Percentiles rank a stretch among this genome's conserved stretches.
phyloP scores from a whole-genome alignment of 768 basidiomycete genomes.

The Jaapia argillacea region DNA sequence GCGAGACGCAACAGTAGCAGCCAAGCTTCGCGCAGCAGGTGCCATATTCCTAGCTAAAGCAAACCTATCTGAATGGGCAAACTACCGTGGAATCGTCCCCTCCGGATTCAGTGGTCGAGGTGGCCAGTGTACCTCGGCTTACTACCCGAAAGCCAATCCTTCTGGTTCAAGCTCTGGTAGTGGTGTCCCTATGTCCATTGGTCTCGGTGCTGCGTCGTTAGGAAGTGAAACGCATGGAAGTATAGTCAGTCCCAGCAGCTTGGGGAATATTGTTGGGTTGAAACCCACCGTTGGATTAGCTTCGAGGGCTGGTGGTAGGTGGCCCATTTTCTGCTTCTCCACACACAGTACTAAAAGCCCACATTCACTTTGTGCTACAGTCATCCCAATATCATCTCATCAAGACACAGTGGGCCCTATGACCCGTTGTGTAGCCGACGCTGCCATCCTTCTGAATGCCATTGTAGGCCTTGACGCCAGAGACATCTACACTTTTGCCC shows the following conservation, averaged over 20 bases:
- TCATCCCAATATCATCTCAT: slow-evolving; percentile 32
- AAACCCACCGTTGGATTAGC: slow-evolving; percentile 32
- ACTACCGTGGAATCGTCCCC: slow-evolving; percentile 26
- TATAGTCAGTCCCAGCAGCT: slow-evolving; percentile 31
- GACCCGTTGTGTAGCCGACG: slow-evolving; percentile 25
- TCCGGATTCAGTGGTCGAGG: slow-evolving; percentile 36
- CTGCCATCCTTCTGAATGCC: slow-evolving; percentile 25
- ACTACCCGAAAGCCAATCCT: slow-evolving; percentile 30
- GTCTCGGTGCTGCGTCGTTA: slow-evolving; percentile 31
- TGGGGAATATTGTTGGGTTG: slow-evolving; percentile 31
- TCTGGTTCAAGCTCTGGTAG: slow-evolving; percentile 33
- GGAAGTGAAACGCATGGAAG: slow-evolving; percentile 43
- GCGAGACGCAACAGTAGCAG: slow-evolving; percentile 20
- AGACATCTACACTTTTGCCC: slow-evolving; percentile 30
- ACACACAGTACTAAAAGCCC: neutral
- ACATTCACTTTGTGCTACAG: slow-evolving; percentile 12
- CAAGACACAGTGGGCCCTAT: slow-evolving; percentile 32
- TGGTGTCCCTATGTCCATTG: slow-evolving; percentile 28
- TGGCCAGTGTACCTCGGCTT: slow-evolving; percentile 32
- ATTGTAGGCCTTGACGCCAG: slow-evolving; percentile 33
- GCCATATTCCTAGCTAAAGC: slow-evolving; percentile 33
- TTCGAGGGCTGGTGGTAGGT: slow-evolving; percentile 24
- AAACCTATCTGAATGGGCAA: slow-evolving; percentile 32
- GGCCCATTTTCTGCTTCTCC: neutral
- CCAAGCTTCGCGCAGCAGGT: slow-evolving; percentile 20